phyloP scores from a whole-genome alignment of 2,329 filamentous ascomycete species.

The Sarocladium brachiariae region DNA sequence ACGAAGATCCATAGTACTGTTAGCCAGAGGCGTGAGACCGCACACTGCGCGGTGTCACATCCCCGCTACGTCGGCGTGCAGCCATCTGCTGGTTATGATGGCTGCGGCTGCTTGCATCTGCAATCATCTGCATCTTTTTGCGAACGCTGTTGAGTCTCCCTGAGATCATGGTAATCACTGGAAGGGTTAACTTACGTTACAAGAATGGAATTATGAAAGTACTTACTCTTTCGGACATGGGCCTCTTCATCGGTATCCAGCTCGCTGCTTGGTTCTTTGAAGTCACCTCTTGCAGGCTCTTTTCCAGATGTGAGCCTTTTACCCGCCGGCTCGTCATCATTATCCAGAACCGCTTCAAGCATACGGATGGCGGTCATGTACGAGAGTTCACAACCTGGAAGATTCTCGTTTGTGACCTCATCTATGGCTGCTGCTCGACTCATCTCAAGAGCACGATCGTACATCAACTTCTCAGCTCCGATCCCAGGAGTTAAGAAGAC shows the following conservation, averaged over 20 bases:
- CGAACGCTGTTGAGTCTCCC: constrained; percentile 48
- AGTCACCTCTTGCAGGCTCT: constrained; percentile 34
- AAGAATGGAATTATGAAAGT: not conserved
- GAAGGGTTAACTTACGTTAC: constrained; percentile 9
- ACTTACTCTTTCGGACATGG: constrained; percentile 65
- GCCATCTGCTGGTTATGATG: constrained; percentile 32
- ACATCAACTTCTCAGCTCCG: constrained; percentile 96
- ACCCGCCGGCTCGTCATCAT: constrained; percentile 53
- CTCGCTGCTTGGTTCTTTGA: constrained; percentile 12
- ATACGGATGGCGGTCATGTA: constrained; percentile 92
- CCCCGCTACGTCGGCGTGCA: constrained; percentile 45
- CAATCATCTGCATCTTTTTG: constrained; percentile 56
- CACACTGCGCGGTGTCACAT: constrained; percentile 48
- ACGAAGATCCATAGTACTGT: constrained; percentile 9
- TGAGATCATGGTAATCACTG: constrained; percentile 58
- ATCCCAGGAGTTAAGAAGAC: constrained; percentile 82
- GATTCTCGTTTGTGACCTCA: constrained; percentile 86
- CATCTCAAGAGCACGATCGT: constrained; percentile 95
- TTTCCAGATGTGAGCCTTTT: constrained; percentile 29
- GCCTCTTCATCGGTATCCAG: constrained; percentile 13
- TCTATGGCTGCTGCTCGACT: constrained; percentile 90
- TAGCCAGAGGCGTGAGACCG: constrained; percentile 38
- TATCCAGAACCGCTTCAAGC: constrained; percentile 89
- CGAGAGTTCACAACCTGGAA: constrained; percentile 81
- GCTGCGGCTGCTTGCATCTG: constrained; percentile 46